These are phyloP conservation scores for Lanmaoa pseudosensibilis DNA, from an alignment of 768 basidiomycete species.

Conservation along the genomic window DNA sequence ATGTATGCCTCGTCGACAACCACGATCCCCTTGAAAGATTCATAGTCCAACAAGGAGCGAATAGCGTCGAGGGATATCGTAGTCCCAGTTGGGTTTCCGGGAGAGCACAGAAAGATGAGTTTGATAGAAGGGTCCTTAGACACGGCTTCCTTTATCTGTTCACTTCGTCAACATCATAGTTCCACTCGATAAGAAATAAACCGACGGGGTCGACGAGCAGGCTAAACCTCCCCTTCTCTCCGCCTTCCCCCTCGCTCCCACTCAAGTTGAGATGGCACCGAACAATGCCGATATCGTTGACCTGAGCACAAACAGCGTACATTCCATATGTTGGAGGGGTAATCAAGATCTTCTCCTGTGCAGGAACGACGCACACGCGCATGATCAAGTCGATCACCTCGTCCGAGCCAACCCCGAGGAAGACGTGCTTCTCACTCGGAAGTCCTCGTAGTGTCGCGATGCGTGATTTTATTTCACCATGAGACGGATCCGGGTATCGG, in stretches of 20 bases:
- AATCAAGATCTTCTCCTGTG: slow-evolving; percentile 76
- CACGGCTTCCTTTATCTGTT: slow-evolving; percentile 69
- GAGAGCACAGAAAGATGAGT: slow-evolving; percentile 92
- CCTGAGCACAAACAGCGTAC: slow-evolving; percentile 92
- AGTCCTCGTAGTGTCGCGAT: slow-evolving; percentile 75
- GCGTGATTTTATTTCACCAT: slow-evolving; percentile 72
- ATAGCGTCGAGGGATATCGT: slow-evolving; percentile 72
- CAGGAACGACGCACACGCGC: slow-evolving; percentile 82
- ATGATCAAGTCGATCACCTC: slow-evolving; percentile 95
- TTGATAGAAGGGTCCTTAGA: slow-evolving; percentile 77
- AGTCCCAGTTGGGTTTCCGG: slow-evolving; percentile 96
- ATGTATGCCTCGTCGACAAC: slow-evolving; percentile 98
- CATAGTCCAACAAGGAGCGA: slow-evolving; percentile 69
- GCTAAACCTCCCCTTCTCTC: slow-evolving; percentile 70
- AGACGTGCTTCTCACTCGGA: slow-evolving; percentile 65
- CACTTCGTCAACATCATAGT: neutral
- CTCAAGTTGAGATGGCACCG: slow-evolving; percentile 69
- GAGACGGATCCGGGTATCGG: slow-evolving; percentile 92
- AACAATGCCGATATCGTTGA: slow-evolving; percentile 87
- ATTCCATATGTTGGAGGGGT: slow-evolving; percentile 98
- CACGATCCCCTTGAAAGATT: slow-evolving; percentile 85
- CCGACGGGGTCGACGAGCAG: slow-evolving; percentile 71
- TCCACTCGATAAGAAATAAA: slow-evolving; percentile 5
- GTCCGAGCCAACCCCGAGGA: slow-evolving; percentile 95
- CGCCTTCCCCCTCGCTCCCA: slow-evolving; percentile 67